Percentiles rank a stretch among this genome's conserved stretches.
Evolutionary conservation across 495 filamentous ascomycete species (phyloP).

Genomic region (Xylaria bambusicola): DNA sequence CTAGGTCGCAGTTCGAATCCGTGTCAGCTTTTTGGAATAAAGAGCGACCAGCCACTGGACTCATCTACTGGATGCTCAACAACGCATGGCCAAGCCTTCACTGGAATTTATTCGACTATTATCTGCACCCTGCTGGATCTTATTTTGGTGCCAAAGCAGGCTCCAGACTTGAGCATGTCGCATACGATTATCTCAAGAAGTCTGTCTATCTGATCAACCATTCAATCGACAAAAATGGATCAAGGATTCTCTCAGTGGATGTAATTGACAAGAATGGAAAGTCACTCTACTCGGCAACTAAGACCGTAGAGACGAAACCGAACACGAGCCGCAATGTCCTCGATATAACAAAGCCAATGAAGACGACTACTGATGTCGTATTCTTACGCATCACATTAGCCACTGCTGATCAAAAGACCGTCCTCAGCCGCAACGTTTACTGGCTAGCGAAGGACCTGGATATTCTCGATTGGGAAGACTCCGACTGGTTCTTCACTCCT

Average conservation of each 20-base stretch:
- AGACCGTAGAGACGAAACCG: conserved; percentile 34
- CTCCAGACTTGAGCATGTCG: conserved; percentile 55
- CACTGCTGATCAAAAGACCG: conserved; percentile 31
- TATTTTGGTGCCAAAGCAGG: conserved; percentile 63
- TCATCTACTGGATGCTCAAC: conserved; percentile 72
- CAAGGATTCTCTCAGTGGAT: conserved; percentile 49
- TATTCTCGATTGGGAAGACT: conserved; percentile 55
- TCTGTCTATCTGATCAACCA: conserved; percentile 60
- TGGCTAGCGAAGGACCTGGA: conserved; percentile 57
- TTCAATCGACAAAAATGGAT: conserved; percentile 42
- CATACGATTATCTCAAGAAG: conserved; percentile 52
- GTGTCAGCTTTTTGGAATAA: conserved; percentile 55
- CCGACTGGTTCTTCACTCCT: conserved; percentile 62
- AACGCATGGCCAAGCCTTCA: conserved; percentile 66
- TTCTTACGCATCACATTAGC: conserved; percentile 55
- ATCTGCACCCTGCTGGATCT: conserved; percentile 57
- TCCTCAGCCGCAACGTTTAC: conserved; percentile 63
- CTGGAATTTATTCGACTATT: conserved; percentile 69
- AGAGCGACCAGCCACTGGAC: conserved; percentile 56
- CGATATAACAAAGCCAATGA: conserved; percentile 35
- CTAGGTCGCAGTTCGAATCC: conserved; percentile 60
- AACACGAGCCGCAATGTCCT: conserved; percentile 40
- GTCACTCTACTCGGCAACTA: conserved; percentile 31
- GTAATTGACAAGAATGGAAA: conserved; percentile 52
- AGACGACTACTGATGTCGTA: conserved; percentile 44